Evolutionary conservation across 768 basidiomycete species (phyloP).

Genomic region (Tricholoma sp.): DNA sequence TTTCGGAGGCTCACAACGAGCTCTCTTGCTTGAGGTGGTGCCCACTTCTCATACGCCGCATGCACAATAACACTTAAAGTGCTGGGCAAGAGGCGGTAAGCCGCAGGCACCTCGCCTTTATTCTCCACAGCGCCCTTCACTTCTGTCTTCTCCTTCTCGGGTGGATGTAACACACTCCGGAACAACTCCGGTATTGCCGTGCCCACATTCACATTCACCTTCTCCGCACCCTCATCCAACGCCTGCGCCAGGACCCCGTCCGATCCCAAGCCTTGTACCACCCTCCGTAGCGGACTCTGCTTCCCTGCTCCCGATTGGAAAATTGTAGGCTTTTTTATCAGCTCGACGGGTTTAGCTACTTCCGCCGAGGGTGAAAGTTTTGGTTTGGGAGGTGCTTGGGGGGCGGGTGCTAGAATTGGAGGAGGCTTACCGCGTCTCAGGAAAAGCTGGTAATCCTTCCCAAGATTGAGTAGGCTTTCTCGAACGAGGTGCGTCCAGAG

Average conservation of each 20-base stretch:
- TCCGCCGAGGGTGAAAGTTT: conserved; percentile 8
- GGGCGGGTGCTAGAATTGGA: conserved; percentile 21
- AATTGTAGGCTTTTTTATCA: conserved; percentile 37
- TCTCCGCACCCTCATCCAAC: conserved; percentile 41
- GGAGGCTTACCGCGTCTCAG: conserved; percentile 50
- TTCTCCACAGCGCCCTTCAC: conserved; percentile 17
- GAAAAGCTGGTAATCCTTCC: conserved; percentile 64
- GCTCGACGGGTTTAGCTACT: conserved; percentile 16
- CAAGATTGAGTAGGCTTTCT: conserved; percentile 55
- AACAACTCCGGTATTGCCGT: neutral
- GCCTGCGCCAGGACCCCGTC: conserved; percentile 53
- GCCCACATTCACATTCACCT: conserved; percentile 13
- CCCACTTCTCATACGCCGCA: neutral
- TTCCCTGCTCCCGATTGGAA: conserved; percentile 31
- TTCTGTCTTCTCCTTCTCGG: conserved; percentile 15
- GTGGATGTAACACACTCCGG: conserved; percentile 2
- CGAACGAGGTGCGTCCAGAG: conserved; percentile 60
- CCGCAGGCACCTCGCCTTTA: neutral
- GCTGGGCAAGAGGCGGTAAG: conserved; percentile 2
- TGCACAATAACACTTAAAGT: neutral
- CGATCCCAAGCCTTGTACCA: conserved; percentile 54
- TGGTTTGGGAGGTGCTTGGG: conserved; percentile 10
- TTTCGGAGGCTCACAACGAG: neutral
- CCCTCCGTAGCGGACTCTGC: conserved; percentile 46
- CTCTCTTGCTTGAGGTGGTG: conserved; percentile 2